phyloP scores from a whole-genome alignment of 257 asterid genomes.

The Solanum rostratum region DNA sequence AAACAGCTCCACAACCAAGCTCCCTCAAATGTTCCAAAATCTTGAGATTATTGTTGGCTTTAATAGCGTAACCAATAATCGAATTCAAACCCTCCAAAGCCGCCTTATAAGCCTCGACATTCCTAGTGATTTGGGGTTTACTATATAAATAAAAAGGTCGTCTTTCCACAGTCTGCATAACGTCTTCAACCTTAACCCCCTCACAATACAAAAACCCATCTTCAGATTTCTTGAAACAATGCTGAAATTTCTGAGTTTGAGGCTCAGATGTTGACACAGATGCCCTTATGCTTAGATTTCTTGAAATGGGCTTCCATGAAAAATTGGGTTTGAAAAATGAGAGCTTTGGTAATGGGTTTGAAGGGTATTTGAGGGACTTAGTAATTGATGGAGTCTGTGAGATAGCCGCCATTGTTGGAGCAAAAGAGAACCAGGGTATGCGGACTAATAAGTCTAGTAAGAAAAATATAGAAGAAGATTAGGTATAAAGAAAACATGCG shows the following conservation, averaged over 20 bases:
- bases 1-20: constrained; percentile 87
- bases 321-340: constrained; percentile 11
- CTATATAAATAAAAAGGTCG: constrained; percentile 87
- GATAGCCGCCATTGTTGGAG: constrained; percentile 65
- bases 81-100: constrained; percentile 75
- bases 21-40: constrained; percentile 73
- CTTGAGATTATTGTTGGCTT: constrained; percentile 89
- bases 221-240: constrained; percentile 64
- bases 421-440: background rate
- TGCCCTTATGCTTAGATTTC: constrained; percentile 32
- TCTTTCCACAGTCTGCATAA: constrained; percentile 59
- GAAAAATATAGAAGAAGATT: too few relatives aligned
- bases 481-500: too few relatives aligned
- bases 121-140: constrained; percentile 76
- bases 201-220: constrained; percentile 75
- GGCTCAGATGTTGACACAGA: constrained; percentile 50
- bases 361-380: constrained; percentile 12
- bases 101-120: constrained; percentile 73
- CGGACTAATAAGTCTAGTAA: too few relatives aligned
- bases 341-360: background rate
- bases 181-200: constrained; percentile 55
- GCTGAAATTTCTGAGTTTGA: constrained; percentile 46
- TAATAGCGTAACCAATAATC: constrained; percentile 81
- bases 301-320: constrained; percentile 33
- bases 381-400: constrained; percentile 27